Conservation (phyloP, 257 asterid genomes). For the Solanum paucissectum region DNA sequence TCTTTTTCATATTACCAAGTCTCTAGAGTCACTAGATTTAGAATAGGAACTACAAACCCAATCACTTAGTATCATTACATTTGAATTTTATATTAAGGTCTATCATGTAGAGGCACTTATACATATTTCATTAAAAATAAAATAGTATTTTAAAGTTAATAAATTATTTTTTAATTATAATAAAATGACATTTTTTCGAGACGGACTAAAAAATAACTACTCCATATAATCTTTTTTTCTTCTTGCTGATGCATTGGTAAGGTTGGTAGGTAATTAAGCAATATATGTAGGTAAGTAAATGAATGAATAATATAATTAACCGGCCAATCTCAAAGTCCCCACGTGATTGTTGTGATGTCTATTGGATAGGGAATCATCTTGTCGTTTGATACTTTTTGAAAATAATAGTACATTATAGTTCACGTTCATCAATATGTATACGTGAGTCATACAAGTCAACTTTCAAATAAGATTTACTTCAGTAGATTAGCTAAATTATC, state of each 20-base stretch:
- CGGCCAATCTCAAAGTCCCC: background rate
- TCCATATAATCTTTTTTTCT: background rate
- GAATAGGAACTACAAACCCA: background rate
- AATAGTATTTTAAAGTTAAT: rapidly evolving
- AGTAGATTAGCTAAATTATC: too few relatives aligned
- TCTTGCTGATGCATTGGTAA: background rate
- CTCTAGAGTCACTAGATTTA: background rate
- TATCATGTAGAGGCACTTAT: background rate
- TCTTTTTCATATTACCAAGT: background rate
- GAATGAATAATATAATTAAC: too few relatives aligned
- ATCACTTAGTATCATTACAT: background rate
- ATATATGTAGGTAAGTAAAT: too few relatives aligned
- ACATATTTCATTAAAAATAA: background rate
- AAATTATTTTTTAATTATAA: too few relatives aligned
- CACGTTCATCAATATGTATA: too few relatives aligned
- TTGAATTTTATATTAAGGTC: too few relatives aligned
- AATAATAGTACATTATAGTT: too few relatives aligned
- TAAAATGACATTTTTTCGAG: too few relatives aligned
- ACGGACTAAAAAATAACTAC: too few relatives aligned
- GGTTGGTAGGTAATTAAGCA: background rate
- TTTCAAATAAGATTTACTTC: too few relatives aligned
- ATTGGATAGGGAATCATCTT: background rate
- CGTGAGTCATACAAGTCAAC: too few relatives aligned
- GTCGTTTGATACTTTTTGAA: too few relatives aligned
- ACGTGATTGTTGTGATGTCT: background rate